Percentiles rank a stretch among this genome's conserved stretches.
Evolutionary conservation across 768 basidiomycete genomes (phyloP).

Genomic region (Collybiopsis confluens): DNA sequence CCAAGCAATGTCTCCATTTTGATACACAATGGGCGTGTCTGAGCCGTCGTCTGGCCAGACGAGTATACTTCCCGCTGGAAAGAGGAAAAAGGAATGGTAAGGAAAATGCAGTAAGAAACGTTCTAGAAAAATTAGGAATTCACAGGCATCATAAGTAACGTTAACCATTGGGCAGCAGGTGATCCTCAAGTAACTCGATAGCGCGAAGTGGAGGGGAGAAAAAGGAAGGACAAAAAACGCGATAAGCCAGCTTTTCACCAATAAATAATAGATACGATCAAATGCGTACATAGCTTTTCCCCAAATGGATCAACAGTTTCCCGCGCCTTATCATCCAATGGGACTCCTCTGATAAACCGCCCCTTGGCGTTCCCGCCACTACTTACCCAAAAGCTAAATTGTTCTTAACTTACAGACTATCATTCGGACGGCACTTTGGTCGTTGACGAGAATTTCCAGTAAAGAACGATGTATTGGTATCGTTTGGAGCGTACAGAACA

Average conservation of each 20-base stretch:
- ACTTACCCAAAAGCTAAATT: too few species aligned
- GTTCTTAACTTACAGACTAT: too few species aligned
- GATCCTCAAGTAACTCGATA: too few species aligned
- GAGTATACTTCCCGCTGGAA: constrained; percentile 33
- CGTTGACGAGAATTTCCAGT: too few species aligned
- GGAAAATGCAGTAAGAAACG: constrained; percentile 2
- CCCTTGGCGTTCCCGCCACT: too few species aligned
- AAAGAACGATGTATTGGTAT: too few species aligned
- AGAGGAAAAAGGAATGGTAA: too few species aligned
- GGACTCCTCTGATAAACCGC: too few species aligned
- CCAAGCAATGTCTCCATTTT: constrained; percentile 51
- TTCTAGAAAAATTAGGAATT: constrained; percentile 3
- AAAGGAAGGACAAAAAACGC: not conserved
- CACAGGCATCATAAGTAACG: constrained; percentile 12
- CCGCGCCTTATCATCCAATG: not conserved
- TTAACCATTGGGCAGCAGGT: constrained; percentile 12
- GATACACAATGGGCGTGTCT: constrained; percentile 33
- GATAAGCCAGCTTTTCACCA: not conserved
- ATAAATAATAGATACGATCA: not conserved
- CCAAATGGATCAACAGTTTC: not conserved
- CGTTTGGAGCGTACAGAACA: too few species aligned
- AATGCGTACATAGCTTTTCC: not conserved
- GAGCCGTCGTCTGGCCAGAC: constrained; percentile 25
- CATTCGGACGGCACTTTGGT: too few species aligned
- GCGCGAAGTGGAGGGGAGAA: not conserved